Conservation (phyloP, 352 stramenopile species). For the Globisporangium splendens region DNA sequence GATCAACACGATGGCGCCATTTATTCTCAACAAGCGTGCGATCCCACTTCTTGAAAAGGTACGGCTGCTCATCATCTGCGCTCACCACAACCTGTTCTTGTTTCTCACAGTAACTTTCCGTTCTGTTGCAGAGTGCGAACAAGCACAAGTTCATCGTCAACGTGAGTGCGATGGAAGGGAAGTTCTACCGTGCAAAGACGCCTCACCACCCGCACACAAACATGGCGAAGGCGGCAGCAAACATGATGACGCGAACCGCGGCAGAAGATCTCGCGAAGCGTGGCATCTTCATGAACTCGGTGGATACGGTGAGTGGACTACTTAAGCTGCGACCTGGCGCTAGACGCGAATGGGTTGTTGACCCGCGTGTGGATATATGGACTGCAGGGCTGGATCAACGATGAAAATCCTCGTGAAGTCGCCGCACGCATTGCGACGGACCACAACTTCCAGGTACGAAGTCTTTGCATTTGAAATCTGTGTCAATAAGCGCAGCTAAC, state of each 20-base stretch:
- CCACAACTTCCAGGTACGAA: no score
- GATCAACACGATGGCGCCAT: constrained; percentile 94
- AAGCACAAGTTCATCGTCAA: constrained; percentile 79
- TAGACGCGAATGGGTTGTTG: no score
- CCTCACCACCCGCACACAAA: constrained; percentile 95
- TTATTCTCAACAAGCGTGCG: constrained; percentile 91
- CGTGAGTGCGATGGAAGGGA: constrained; percentile 95
- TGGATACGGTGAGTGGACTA: constrained; percentile 93
- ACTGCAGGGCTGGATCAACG: no score
- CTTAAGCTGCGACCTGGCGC: no score
- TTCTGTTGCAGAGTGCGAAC: no score
- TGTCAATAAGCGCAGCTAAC: no score
- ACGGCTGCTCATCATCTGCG: neutral
- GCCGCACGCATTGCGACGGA: no score
- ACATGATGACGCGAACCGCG: constrained; percentile 94
- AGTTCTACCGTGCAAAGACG: constrained; percentile 95
- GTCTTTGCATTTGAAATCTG: no score
- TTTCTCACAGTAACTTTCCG: no score
- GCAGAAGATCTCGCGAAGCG: constrained; percentile 86
- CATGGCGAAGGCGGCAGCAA: constrained; percentile 94
- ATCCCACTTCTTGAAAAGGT: constrained; percentile 64
- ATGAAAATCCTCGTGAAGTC: no score
- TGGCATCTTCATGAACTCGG: constrained; percentile 93
- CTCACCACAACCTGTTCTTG: no score
- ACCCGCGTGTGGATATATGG: no score